These are phyloP conservation scores for Picochlorum sp. DNA, from an alignment of 139 green algal species.

Conservation along the genomic window DNA sequence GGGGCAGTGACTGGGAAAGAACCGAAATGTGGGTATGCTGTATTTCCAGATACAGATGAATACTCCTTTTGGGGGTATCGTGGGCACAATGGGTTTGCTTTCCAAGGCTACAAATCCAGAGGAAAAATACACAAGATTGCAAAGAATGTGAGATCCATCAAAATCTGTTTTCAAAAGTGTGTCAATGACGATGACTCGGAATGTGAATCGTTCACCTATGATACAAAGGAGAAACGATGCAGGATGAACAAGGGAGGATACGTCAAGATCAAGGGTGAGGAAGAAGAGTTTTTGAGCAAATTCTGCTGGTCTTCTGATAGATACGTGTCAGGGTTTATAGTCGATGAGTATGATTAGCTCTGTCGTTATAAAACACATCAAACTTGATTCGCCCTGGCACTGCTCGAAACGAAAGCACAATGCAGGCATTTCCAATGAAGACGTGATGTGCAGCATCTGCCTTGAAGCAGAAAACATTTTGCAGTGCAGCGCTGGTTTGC, in stretches of 20 bases:
- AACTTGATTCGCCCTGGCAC: too few species aligned
- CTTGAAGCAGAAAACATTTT: too few species aligned
- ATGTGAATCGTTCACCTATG: not conserved
- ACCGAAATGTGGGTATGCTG: not conserved
- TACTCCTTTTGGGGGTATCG: not conserved
- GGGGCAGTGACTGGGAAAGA: not conserved
- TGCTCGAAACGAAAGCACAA: too few species aligned
- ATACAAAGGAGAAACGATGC: not conserved
- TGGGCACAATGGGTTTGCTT: not conserved
- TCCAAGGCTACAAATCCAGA: not conserved
- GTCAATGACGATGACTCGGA: not conserved
- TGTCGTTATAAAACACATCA: too few species aligned
- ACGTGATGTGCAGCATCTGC: too few species aligned
- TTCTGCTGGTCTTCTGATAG: not conserved
- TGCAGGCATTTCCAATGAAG: too few species aligned
- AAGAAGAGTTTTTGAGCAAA: not conserved
- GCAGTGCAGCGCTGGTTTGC: too few species aligned
- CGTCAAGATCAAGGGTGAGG: not conserved
- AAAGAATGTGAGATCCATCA: not conserved
- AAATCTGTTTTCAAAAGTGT: not conserved
- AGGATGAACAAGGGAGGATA: not conserved
- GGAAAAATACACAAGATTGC: not conserved
- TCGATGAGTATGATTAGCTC: not conserved
- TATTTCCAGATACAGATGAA: too few species aligned
- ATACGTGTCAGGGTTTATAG: not conserved